A percentile compares a stretch with the other conserved stretches of the same genome.
phyloP scores from a whole-genome alignment of 2,329 filamentous ascomycete genomes.

The Zymoseptoria tritici region DNA sequence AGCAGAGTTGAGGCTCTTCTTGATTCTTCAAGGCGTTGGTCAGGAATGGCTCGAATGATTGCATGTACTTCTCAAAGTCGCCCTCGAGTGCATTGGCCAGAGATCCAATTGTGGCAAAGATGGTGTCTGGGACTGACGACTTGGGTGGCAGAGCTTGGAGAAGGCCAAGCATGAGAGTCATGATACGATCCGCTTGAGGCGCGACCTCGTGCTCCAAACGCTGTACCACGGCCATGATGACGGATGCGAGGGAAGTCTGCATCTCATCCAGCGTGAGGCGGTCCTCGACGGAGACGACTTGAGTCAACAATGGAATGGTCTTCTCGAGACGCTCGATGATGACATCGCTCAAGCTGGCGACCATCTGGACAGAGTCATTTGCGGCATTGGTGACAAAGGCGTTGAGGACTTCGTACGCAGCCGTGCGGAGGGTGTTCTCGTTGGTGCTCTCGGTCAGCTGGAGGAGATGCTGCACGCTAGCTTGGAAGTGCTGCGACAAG shows the following conservation, averaged over 20 bases:
- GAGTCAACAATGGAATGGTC: constrained; percentile 78
- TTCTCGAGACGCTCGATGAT: constrained; percentile 86
- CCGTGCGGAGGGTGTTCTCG: constrained; percentile 85
- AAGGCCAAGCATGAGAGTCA: constrained; percentile 78
- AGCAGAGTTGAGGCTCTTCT: constrained; percentile 87
- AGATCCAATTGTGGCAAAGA: constrained; percentile 88
- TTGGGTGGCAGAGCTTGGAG: constrained; percentile 70
- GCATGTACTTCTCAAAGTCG: constrained; percentile 96
- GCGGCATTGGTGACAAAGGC: constrained; percentile 88
- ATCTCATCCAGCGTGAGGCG: constrained; percentile 94
- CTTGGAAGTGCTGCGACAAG: constrained; percentile 85
- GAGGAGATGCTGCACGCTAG: constrained; percentile 78
- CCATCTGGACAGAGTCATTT: constrained; percentile 70
- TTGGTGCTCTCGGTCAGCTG: constrained; percentile 79
- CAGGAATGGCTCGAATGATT: constrained; percentile 82
- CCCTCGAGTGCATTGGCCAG: constrained; percentile 86
- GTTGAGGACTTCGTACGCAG: constrained; percentile 94
- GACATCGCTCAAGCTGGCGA: constrained; percentile 77
- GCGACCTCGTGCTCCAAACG: constrained; percentile 85
- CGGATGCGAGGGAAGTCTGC: constrained; percentile 89
- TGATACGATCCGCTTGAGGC: constrained; percentile 86
- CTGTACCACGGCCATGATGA: constrained; percentile 84
- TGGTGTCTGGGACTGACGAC: constrained; percentile 87
- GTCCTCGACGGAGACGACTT: constrained; percentile 95
- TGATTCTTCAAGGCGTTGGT: constrained; percentile 93